Base-by-base conservation (phyloP, 2,329 filamentous ascomycete genomes). In the Colletotrichum paranaense region DNA sequence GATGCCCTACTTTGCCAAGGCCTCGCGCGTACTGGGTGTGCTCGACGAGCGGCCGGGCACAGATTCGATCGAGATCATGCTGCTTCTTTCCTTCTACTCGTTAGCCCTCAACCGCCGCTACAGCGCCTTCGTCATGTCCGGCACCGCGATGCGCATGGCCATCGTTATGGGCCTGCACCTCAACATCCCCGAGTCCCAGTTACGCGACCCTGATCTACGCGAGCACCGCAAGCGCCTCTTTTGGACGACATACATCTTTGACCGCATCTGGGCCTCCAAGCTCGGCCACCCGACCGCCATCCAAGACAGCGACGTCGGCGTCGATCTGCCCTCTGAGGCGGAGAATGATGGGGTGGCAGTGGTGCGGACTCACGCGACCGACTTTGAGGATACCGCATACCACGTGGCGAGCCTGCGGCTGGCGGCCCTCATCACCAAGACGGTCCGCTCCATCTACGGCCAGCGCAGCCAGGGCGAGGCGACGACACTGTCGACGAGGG, bases 271-370 rank as follows among this genome's bases (percentile, higher is more conserved):
- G 82, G 85, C 84, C 4, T 85, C 86, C 0, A 86, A 87, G 46
- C 81, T 88, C 57, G 86, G 86, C 0, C 82, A 87, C 52, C 86
- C 87, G 0, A 82, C 84, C 12, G 84, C 86, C 53, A 84, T 88
- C 11, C 81, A 83, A 12, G 86, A 88, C 62, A 83, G 85, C 53
- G 86, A 87, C 28, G 87, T 88, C 1, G 79, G 84, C 32, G 82
- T 86, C 5, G 82, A 85, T 52, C 74, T 84, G 12, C 86, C 85
- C 0, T 83, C 82, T 0, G 80, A 82, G 26, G 35, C 14, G 35
- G 12, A 12, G 14, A 5, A 14, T 14, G 35, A 38, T 7, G 12
- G 14, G 5, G 35, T 12, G 35, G 38, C 38, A 16, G 12, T 7
- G 38, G 38, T 16, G 38, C 71, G 60, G 2, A 28, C 26, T 0